phyloP scores from a whole-genome alignment of 2,329 filamentous ascomycete species.

The Colletotrichum viniferum region DNA sequence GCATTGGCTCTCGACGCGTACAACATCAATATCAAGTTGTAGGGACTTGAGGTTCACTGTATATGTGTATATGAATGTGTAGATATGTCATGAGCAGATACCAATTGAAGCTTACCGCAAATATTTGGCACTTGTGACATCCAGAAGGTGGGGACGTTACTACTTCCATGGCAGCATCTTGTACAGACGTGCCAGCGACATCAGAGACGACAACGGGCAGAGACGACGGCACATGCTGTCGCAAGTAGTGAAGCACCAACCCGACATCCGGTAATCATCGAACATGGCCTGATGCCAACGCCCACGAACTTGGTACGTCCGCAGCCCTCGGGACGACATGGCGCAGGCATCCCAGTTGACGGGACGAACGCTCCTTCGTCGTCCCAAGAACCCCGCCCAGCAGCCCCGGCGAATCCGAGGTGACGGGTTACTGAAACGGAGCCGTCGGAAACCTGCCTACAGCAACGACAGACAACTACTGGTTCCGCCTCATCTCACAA shows the following conservation, averaged over 20 bases:
- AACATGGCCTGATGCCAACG: background rate
- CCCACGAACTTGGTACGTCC: background rate
- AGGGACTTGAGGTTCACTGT: constrained; percentile 10
- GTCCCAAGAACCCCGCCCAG: background rate
- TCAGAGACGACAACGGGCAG: background rate
- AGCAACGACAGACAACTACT: background rate
- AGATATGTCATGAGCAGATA: background rate
- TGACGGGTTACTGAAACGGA: background rate
- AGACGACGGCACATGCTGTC: background rate
- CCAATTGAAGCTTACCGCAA: background rate
- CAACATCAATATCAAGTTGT: constrained; percentile 75
- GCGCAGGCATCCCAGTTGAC: background rate
- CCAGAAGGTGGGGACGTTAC: background rate
- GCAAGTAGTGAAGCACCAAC: background rate
- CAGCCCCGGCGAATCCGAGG: background rate
- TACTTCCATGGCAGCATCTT: background rate
- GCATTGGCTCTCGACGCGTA: constrained; percentile 71
- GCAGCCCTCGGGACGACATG: background rate
- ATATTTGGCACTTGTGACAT: background rate
- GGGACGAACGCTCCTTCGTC: background rate
- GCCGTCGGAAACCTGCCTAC: background rate
- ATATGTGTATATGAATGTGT: background rate
- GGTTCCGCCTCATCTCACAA: background rate
- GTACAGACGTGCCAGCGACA: background rate
- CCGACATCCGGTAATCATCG: background rate